Evolutionary conservation across 2,329 filamentous ascomycete species (phyloP), one percentile per base, ranked within the genome.

Genomic region (Colletotrichum echinochloae): DNA sequence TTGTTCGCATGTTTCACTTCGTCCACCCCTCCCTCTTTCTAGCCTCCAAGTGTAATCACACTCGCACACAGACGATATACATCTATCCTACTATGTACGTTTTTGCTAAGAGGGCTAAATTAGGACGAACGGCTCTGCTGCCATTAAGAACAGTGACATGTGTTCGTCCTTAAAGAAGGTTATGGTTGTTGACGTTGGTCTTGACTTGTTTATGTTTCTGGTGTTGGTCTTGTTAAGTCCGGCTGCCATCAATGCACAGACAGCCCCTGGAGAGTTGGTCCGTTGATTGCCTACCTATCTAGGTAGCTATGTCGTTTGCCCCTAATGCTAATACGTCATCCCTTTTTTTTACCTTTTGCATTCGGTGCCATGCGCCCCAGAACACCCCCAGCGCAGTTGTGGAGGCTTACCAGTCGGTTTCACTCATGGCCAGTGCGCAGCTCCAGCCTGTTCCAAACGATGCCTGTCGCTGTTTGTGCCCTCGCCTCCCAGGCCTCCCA

Each of bases 341-440:
- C 23, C 23, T 18, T 18, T 1, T 5, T 18, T 9, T 18, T 6
- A 1, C 1, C n/a, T 16, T 49, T 28, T 18, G 14, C 23, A 14
- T 49, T 14, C 16, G 18, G 5, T 18, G 30, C n/a, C n/a, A n/a
- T n/a, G n/a, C n/a, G n/a, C n/a, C n/a, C n/a, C n/a, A n/a, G n/a
- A n/a, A n/a, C n/a, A n/a, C n/a, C n/a, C n/a, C n/a, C n/a, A n/a
- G n/a, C 23, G 23, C 33, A 66, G 46, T 7, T 26, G 16, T n/a
- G 30, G 39, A 23, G 28, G 49, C 60, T 35, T 18, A 49, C 54
- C 30, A 33, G 35, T 66, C 49, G 39, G 63, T 70, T 66, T 61
- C 62, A 70, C 49, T 44, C 49, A 44, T 35, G 12, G 56, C 51
- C 66, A 41, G 56, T 60, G 67, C 67, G 41, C 52, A 68, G 39